Conservation (phyloP, 768 basidiomycete genomes). For the Clitopilus passeckerianus region DNA sequence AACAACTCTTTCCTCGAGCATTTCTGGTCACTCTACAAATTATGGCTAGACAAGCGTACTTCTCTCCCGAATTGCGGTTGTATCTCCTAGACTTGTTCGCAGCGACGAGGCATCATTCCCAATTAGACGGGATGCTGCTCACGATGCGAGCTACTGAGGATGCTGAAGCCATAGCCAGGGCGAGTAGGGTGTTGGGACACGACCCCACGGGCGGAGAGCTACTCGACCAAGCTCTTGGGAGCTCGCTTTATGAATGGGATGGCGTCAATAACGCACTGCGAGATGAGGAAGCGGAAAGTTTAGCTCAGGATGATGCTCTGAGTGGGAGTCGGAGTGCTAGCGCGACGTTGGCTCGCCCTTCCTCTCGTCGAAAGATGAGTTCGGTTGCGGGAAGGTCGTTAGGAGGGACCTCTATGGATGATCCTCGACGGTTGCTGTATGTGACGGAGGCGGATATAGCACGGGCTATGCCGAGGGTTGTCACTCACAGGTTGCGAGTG, state of each 20-base stretch:
- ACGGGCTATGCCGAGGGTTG: constrained; percentile 64
- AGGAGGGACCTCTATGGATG: neutral
- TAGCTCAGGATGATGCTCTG: neutral
- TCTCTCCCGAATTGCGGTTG: constrained; percentile 49
- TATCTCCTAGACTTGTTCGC: constrained; percentile 73
- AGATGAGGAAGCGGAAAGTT: neutral
- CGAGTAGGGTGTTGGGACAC: constrained; percentile 58
- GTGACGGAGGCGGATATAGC: constrained; percentile 75
- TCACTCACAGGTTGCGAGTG: constrained; percentile 72
- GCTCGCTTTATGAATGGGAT: constrained; percentile 9
- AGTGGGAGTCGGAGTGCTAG: neutral
- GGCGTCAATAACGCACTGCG: neutral
- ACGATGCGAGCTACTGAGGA: constrained; percentile 58
- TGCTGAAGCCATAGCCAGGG: constrained; percentile 62
- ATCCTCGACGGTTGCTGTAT: constrained; percentile 35
- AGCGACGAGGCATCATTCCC: constrained; percentile 66
- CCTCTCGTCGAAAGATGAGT: neutral
- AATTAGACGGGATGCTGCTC: constrained; percentile 65
- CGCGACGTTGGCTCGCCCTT: neutral
- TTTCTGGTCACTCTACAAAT: constrained; percentile 25
- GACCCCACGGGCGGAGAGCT: constrained; percentile 61
- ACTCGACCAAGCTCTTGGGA: constrained; percentile 16
- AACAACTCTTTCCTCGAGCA: constrained; percentile 19
- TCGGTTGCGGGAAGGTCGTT: neutral
- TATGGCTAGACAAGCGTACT: constrained; percentile 29